phyloP scores from a whole-genome alignment of 192 early-diverging fungal genomes.

The Martensiomyces pterosporus region DNA sequence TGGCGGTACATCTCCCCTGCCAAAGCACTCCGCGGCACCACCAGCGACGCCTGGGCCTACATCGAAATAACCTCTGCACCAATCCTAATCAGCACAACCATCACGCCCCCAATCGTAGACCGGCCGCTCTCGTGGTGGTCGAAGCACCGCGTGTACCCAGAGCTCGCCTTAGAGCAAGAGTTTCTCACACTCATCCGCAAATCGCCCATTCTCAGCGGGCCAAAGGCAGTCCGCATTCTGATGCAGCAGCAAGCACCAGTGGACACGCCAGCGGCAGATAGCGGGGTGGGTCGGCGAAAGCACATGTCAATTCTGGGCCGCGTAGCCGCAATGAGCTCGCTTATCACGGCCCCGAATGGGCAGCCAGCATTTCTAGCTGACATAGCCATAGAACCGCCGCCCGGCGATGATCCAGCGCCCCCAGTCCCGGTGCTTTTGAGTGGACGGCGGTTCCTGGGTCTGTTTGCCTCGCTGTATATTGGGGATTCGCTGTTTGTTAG shows the following conservation, averaged over 20 bases:
- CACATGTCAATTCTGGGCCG: not conserved
- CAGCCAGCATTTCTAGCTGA: conserved; percentile 15
- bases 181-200: conserved; percentile 9
- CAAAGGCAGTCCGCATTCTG: conserved; percentile 3
- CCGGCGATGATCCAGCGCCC: not conserved
- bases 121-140: conserved; percentile 30
- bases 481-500: conserved; percentile 28
- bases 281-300: not conserved
- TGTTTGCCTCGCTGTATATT: conserved; percentile 15
- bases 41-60: conserved; percentile 10
- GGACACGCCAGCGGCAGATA: not conserved
- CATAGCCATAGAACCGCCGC: conserved; percentile 8
- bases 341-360: not conserved
- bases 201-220: conserved; percentile 4
- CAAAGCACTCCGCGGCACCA: conserved; percentile 1
- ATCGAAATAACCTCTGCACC: conserved; percentile 25
- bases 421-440: conserved; percentile 9
- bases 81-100: no score
- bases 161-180: conserved; percentile 10
- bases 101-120: conserved; percentile 2
- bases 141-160: conserved; percentile 17
- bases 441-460: conserved; percentile 13
- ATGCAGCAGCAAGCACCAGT: no score
- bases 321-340: not conserved
- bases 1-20: conserved; percentile 33